Evolutionary conservation across 1,284 basidiomycete genomes (phyloP).

Genomic region (Pulveroboletus sp.): DNA sequence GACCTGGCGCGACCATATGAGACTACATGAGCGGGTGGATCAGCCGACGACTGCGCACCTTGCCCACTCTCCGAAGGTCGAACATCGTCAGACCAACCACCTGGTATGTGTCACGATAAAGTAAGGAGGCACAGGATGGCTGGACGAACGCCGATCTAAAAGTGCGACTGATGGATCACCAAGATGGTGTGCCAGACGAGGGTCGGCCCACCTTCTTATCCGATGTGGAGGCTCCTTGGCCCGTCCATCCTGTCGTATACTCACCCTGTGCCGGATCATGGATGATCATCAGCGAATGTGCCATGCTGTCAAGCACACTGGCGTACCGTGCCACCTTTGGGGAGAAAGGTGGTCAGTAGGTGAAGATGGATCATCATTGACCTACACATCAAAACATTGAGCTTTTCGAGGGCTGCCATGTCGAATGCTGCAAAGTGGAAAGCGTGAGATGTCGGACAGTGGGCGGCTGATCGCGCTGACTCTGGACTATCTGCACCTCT

Average conservation of each 20-base stretch:
- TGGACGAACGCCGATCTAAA: slow-evolving; percentile 61
- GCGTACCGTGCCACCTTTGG: slow-evolving; percentile 61
- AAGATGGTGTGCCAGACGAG: background rate
- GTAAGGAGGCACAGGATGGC: background rate
- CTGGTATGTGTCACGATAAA: slow-evolving; percentile 36
- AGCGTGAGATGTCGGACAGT: background rate
- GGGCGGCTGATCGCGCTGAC: slow-evolving; percentile 4
- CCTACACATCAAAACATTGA: slow-evolving; percentile 77
- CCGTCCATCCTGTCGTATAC: slow-evolving; percentile 94
- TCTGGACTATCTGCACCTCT: slow-evolving; percentile 2
- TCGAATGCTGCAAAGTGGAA: background rate
- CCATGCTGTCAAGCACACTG: background rate
- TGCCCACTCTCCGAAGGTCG: slow-evolving; percentile 82
- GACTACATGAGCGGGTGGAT: background rate
- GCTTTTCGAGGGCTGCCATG: slow-evolving; percentile 44
- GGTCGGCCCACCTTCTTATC: slow-evolving; percentile 76
- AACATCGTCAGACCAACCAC: slow-evolving; percentile 90
- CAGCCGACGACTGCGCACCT: slow-evolving; percentile 44
- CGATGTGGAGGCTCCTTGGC: slow-evolving; percentile 85
- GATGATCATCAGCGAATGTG: background rate
- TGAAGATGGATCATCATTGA: background rate
- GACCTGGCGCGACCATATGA: slow-evolving; percentile 40
- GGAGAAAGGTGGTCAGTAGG: slow-evolving; percentile 1
- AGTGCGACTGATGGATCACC: slow-evolving; percentile 3
- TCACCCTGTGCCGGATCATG: slow-evolving; percentile 52